phyloP scores from a whole-genome alignment of 768 basidiomycete species.

The Tricholoma terreum region DNA sequence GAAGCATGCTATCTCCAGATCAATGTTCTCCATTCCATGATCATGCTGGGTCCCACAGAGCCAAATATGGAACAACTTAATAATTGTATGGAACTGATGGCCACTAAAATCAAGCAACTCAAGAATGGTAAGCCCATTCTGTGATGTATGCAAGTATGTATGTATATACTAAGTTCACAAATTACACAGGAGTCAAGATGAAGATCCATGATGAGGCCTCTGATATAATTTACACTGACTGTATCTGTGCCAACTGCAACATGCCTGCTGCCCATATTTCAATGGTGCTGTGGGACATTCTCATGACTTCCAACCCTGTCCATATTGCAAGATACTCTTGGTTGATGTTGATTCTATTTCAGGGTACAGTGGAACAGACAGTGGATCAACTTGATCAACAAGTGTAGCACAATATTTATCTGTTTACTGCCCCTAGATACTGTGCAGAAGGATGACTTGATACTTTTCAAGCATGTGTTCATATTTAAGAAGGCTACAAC shows the following conservation, averaged over 20 bases:
- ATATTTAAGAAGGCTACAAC: slow-evolving; percentile 4
- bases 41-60: slow-evolving; percentile 25
- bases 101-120: slow-evolving; percentile 15
- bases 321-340: slow-evolving; percentile 18
- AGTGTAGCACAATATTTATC: slow-evolving; percentile 3
- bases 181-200: slow-evolving; percentile 25
- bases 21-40: slow-evolving; percentile 18
- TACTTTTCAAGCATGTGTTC: slow-evolving; percentile 13
- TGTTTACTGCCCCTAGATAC: not conserved
- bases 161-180: too few relatives aligned
- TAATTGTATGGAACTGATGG: slow-evolving; percentile 17
- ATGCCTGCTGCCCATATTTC: slow-evolving; percentile 23
- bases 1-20: slow-evolving; percentile 17
- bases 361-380: slow-evolving; percentile 6
- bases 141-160: too few relatives aligned
- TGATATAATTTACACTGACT: slow-evolving; percentile 19
- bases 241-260: too few relatives aligned
- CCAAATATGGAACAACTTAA: slow-evolving; percentile 24
- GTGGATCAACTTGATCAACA: not conserved
- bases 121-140: slow-evolving; percentile 23
- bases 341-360: slow-evolving; percentile 17
- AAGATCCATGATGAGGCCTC: slow-evolving; percentile 16
- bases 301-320: slow-evolving; percentile 24
- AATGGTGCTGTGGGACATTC: slow-evolving; percentile 23
- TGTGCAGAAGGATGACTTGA: slow-evolving; percentile 10